Conservation (phyloP, 257 asterid species). For the Henckelia pumila region DNA sequence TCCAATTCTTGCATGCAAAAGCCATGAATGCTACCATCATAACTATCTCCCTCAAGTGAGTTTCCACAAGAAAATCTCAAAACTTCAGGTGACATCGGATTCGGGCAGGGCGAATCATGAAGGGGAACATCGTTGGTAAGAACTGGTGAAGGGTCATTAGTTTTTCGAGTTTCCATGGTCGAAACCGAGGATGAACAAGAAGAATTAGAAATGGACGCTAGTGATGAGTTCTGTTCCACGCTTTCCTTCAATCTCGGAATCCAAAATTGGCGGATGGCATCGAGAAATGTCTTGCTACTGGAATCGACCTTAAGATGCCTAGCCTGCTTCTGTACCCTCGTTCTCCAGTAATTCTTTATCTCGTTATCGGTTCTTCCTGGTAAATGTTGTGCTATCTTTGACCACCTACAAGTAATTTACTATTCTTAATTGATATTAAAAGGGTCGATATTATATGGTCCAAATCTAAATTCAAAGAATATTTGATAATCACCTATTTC, state of each 20-base stretch:
- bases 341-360: constrained; percentile 18
- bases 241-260: constrained; percentile 64
- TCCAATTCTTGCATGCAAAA: constrained; percentile 33
- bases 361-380: constrained; percentile 19
- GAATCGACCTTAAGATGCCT: constrained; percentile 74
- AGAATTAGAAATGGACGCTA: constrained; percentile 21
- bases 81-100: not conserved
- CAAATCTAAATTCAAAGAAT: too few species aligned
- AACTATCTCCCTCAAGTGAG: constrained; percentile 28
- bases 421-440: not conserved
- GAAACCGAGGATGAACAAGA: constrained; percentile 33
- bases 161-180: constrained; percentile 33
- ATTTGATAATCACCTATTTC: constrained; percentile 1
- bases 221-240: constrained; percentile 45
- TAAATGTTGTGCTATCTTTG: constrained; percentile 6
- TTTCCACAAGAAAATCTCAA: constrained; percentile 14
- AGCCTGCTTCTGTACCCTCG: constrained; percentile 81
- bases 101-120: constrained; percentile 20
- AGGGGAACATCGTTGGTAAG: constrained; percentile 24
- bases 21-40: constrained; percentile 37
- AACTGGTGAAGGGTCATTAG: constrained; percentile 20
- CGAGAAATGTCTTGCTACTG: constrained; percentile 65
- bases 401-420: constrained; percentile 6
- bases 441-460: not conserved
- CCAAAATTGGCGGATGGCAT: constrained; percentile 60